Percentiles rank a stretch among this genome's conserved stretches.
Conservation (phyloP, 2,329 filamentous ascomycete genomes). For the Ophiostoma piceae region DNA sequence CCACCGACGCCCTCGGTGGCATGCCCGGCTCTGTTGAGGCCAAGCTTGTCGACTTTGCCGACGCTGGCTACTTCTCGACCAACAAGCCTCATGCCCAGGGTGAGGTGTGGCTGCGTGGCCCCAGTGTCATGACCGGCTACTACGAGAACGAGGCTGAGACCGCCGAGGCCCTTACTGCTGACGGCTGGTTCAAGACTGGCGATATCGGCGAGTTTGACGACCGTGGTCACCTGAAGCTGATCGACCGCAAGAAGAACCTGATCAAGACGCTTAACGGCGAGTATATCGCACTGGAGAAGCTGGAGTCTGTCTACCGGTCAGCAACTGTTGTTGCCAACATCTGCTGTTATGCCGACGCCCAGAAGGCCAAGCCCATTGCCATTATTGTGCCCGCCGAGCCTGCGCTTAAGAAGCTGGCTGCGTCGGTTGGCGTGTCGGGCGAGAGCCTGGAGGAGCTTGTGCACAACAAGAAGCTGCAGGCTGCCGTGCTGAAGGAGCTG, state of each 20-base stretch:
- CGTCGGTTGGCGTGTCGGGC: constrained; percentile 42
- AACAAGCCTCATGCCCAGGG: constrained; percentile 75
- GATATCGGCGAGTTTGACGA: constrained; percentile 75
- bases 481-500: constrained; percentile 58
- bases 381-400: constrained; percentile 54
- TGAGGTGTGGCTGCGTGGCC: constrained; percentile 82
- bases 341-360: constrained; percentile 50
- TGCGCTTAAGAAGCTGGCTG: constrained; percentile 50
- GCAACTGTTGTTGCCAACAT: constrained; percentile 50
- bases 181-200: constrained; percentile 84
- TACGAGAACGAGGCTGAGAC: constrained; percentile 76
- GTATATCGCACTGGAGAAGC: constrained; percentile 77
- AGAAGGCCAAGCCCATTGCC: constrained; percentile 49
- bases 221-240: constrained; percentile 66
- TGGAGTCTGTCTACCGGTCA: constrained; percentile 51
- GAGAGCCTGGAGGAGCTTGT: constrained; percentile 61
- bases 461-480: constrained; percentile 60
- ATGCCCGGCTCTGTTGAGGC: constrained; percentile 69
- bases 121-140: constrained; percentile 65
- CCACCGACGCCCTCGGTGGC: constrained; percentile 65
- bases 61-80: constrained; percentile 72
- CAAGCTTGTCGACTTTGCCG: constrained; percentile 80
- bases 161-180: constrained; percentile 59
- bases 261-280: constrained; percentile 78
- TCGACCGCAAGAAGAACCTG: constrained; percentile 85